Conservation (phyloP, 2,329 filamentous ascomycete genomes). For the Stromatinia cepivora region DNA sequence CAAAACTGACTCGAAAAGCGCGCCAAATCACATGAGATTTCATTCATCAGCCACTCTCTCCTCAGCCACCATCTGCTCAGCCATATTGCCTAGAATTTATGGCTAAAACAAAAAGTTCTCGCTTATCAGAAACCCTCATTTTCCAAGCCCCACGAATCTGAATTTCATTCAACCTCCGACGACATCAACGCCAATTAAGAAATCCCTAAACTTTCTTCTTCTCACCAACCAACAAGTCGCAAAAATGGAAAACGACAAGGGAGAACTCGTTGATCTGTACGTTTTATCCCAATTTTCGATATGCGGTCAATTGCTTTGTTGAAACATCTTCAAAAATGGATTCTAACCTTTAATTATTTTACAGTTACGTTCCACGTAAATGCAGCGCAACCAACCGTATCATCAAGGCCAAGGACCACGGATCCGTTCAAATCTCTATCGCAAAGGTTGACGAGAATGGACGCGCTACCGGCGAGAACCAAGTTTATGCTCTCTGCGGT, state of each 20-base stretch:
- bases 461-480: constrained; percentile 90
- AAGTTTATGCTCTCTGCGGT: constrained; percentile 94
- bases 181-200: constrained; percentile 30
- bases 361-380: constrained; percentile 96
- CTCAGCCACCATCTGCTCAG: neutral
- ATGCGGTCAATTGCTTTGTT: neutral
- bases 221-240: constrained; percentile 42
- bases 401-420: constrained; percentile 99
- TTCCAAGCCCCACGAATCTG: constrained; percentile 31
- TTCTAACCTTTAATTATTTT: constrained; percentile 23
- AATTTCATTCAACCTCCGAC: constrained; percentile 35
- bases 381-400: constrained; percentile 99
- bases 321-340: constrained; percentile 5
- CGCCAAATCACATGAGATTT: constrained; percentile 19
- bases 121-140: constrained; percentile 23
- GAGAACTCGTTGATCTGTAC: constrained; percentile 99
- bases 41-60: neutral
- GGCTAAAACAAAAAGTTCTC: constrained; percentile 19
- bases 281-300: constrained; percentile 41
- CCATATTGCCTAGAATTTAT: constrained; percentile 4
- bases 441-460: constrained; percentile 99
- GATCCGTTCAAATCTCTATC: constrained; percentile 93
- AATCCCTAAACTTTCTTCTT: constrained; percentile 25
- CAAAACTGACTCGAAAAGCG: constrained; percentile 14
- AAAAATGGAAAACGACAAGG: constrained; percentile 99